Evolutionary conservation across 768 basidiomycete genomes (phyloP), one percentile per base, ranked within the genome.

Genomic region (Panaeolus cyanescens): DNA sequence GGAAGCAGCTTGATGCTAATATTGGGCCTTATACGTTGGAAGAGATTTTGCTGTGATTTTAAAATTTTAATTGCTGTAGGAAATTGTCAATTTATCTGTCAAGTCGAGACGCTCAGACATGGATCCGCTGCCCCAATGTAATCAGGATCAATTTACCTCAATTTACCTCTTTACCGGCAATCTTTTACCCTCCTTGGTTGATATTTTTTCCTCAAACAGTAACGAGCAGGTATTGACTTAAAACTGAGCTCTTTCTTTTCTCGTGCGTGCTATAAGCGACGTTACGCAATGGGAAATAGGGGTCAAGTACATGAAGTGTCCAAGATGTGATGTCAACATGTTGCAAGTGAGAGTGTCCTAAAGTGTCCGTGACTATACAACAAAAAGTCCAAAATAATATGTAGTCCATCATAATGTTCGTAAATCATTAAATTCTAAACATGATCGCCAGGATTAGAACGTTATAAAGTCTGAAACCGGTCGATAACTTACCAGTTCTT

Each of bases 21-120:
- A 77, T 91, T 58, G 89, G 89, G 20, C 66, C 86, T 65, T 92
- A 93, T 72, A 86, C 85, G 72, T 68, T 93, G 62, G 91, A 93
- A 65, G 88, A 91, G 66, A 76, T 93, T 64, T 75, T 81, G 45
- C 30, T 50, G 45, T 50, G 30, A 30, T 13, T 50, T 50, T 9
- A 22, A 42, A 34, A 7, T 34, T 34, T 13, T 25, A 25, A 15
- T 42, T 42, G 40, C 5, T 8, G 4, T 40, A 5, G 4, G 5
- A 40, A 4, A 7, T 10, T 20, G 17, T 13, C 22, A 20, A 5
- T 40, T 40, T 20, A 4, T 20, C 17, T 20, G 3, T 13, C 7
- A 6, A 2, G 39, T 40, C 19, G 10, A n/a, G n/a, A n/a, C n/a
- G n/a, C n/a, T n/a, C n/a, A n/a, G n/a, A n/a, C n/a, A n/a, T n/a